phyloP scores from a whole-genome alignment of 176 grass and related monocot genomes.

The Eremochloa ophiuroides region DNA sequence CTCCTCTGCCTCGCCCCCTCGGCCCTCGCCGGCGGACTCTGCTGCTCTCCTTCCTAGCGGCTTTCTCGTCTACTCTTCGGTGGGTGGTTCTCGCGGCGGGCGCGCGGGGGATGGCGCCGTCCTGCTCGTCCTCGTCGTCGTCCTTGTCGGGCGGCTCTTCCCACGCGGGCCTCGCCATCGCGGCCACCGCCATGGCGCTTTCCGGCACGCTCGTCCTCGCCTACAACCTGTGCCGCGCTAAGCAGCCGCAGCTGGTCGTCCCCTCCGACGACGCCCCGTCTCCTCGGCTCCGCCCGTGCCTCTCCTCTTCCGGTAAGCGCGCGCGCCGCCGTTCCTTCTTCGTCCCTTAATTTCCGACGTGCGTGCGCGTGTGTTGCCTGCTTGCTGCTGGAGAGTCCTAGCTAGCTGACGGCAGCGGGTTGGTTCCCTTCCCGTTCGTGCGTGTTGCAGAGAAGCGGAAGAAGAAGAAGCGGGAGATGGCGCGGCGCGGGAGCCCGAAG shows the following conservation, averaged over 20 bases:
- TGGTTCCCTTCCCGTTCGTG: neutral
- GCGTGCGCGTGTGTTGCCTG: neutral
- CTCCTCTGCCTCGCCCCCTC: neutral
- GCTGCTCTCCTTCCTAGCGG: neutral
- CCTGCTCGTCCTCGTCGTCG: neutral
- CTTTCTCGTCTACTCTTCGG: neutral
- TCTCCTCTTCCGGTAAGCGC: constrained; percentile 41
- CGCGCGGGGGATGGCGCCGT: constrained; percentile 14
- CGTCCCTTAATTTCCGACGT: neutral
- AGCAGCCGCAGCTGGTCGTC: neutral
- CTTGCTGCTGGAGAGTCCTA: neutral
- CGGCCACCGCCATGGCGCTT: constrained; percentile 85
- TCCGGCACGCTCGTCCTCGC: constrained; percentile 78
- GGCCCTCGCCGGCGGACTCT: neutral
- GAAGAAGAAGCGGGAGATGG: constrained; percentile 48
- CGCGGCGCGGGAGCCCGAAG: constrained; percentile 55
- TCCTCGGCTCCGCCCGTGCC: constrained; percentile 29
- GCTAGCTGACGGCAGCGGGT: too few species aligned
- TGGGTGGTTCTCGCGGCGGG: neutral
- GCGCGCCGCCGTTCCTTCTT: neutral
- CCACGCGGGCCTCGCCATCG: constrained; percentile 51
- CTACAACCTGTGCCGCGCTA: constrained; percentile 73
- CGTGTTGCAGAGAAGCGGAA: constrained; percentile 51
- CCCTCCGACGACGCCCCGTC: neutral
- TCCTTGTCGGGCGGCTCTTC: constrained; percentile 52